phyloP scores from a whole-genome alignment of 345 rosid species.

The Combretum micranthum region DNA sequence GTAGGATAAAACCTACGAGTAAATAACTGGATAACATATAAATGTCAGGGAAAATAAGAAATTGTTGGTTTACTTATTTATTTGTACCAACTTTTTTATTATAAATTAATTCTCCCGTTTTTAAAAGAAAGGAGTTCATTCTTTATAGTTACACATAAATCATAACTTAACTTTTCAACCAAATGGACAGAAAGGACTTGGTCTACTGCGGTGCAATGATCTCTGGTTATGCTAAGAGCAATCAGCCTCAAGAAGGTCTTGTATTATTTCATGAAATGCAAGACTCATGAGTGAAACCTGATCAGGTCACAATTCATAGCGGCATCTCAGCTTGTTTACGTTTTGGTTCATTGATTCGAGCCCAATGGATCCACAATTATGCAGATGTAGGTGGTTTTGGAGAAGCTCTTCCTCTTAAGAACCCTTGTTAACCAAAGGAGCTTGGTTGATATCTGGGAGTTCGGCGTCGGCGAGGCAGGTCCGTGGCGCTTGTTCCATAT shows the following conservation, averaged over 20 bases:
- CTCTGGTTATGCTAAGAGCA: conserved; percentile 61
- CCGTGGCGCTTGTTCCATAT: too few species aligned
- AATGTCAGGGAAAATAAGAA: too few species aligned
- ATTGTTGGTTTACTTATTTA: too few species aligned
- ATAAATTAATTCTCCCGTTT: too few species aligned
- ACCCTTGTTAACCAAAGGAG: conserved; percentile 43
- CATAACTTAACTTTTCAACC: too few species aligned
- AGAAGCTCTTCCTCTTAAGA: conserved; percentile 27
- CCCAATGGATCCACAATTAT: conserved; percentile 29
- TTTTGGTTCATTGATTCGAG: conserved; percentile 46
- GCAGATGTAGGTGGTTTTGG: conserved; percentile 26
- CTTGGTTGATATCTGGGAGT: too few species aligned
- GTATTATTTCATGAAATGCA: conserved; percentile 39
- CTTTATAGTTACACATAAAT: too few species aligned
- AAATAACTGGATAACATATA: too few species aligned
- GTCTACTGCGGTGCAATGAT: conserved; percentile 75
- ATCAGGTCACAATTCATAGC: conserved; percentile 43
- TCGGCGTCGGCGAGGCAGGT: too few species aligned
- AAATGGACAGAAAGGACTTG: conserved; percentile 37
- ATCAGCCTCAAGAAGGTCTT: conserved; percentile 35
- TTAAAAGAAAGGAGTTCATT: too few species aligned
- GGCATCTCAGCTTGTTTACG: conserved; percentile 48
- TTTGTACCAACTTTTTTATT: too few species aligned
- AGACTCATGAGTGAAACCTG: conserved; percentile 28
- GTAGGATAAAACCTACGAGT: too few species aligned